phyloP scores from a whole-genome alignment of 2,329 filamentous ascomycete species.

The Colletotrichum abscissum region DNA sequence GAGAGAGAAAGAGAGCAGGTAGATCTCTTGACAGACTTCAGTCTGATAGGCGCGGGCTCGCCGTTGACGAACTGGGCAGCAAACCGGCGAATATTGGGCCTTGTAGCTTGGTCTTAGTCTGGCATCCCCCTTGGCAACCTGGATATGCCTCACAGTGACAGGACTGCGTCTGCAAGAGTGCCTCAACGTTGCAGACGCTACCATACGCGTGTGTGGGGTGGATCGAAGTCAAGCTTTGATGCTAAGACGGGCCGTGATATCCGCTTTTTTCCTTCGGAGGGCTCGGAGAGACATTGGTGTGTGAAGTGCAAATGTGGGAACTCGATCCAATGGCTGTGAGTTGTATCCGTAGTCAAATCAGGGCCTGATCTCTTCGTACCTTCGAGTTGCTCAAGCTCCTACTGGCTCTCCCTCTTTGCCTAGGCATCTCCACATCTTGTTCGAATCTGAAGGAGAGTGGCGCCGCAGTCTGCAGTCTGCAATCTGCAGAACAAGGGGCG shows the following conservation, averaged over 20 bases:
- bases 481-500: not conserved
- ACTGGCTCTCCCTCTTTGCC: not conserved
- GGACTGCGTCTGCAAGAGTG: not conserved
- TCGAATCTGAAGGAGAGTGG: constrained; percentile 5
- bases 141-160: not conserved
- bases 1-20: no score
- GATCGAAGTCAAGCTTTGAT: constrained; percentile 33
- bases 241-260: constrained; percentile 23
- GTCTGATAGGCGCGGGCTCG: not conserved
- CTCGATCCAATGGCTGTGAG: not conserved
- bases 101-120: not conserved
- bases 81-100: not conserved
- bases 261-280: constrained; percentile 24
- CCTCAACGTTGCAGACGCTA: not conserved
- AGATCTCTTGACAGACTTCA: not conserved
- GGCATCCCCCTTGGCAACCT: not conserved
- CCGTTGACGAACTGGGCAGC: not conserved
- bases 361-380: not conserved
- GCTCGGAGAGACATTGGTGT: constrained; percentile 7
- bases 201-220: not conserved
- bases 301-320: not conserved
- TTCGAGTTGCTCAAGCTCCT: not conserved
- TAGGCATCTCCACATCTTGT: constrained; percentile 5
- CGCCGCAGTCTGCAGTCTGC: not conserved
- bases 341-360: not conserved